Evolutionary conservation across 345 rosid species (phyloP).

Genomic region (Gossypium ekmanianum): DNA sequence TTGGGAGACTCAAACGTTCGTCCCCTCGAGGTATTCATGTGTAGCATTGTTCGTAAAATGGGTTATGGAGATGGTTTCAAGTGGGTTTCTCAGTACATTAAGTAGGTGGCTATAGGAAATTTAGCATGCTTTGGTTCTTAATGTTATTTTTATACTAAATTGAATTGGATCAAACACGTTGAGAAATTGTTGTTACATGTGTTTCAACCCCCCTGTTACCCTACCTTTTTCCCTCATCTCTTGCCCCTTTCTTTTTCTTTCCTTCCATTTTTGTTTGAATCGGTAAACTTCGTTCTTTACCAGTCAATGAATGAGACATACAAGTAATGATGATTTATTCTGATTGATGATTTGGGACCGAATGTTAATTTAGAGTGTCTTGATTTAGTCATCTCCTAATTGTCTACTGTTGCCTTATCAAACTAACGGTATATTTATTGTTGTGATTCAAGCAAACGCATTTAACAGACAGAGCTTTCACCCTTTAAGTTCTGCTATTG

Average conservation of each 20-base stretch:
- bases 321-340: background rate
- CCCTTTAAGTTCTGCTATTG: too few relatives aligned
- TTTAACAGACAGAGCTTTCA: too few relatives aligned
- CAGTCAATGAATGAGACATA: background rate
- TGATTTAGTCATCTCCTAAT: background rate
- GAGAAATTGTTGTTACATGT: background rate
- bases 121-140: too few relatives aligned
- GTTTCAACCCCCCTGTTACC: background rate
- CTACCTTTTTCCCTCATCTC: background rate
- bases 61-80: conserved; percentile 76
- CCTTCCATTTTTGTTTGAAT: background rate
- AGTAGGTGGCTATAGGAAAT: conserved; percentile 27
- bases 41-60: conserved; percentile 76
- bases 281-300: background rate
- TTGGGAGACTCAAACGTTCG: conserved; percentile 50
- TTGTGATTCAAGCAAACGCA: too few relatives aligned
- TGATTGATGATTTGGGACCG: background rate
- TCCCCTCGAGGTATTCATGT: conserved; percentile 70
- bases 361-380: background rate
- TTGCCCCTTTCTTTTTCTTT: background rate
- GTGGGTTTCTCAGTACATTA: conserved; percentile 74
- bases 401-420: too few relatives aligned
- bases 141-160: conserved; percentile 24
- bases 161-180: conserved; percentile 15
- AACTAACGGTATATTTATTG: too few relatives aligned